Evolutionary conservation across 2,329 filamentous ascomycete genomes (phyloP), one percentile per base, ranked within the genome.

Genomic region (Microdochium nivale): DNA sequence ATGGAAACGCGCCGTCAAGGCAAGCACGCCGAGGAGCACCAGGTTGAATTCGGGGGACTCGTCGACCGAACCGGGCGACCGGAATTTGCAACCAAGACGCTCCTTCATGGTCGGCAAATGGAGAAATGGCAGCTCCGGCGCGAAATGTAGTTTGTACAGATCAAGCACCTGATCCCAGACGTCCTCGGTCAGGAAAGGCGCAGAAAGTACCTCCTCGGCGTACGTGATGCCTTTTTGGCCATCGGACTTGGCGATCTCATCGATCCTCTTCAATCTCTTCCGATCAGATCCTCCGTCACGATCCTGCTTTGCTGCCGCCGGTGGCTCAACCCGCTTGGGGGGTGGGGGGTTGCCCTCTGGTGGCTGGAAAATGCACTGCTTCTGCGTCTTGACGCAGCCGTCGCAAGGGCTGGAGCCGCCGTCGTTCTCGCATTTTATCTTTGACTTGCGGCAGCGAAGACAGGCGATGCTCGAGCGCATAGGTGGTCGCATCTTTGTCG

Each of bases 391-490:
- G 63, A 86, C 80, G 65, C 89, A 95, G 13, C 83, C 83, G 55
- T 87, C 82, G 71, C 89, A 95, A 16, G 80, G 81, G 16, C 82
- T 84, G 55, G 80, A 79, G 52, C 84, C 79, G 54, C 87, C 87
- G 58, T 80, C 79, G 69, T 94, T 94, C 67, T 89, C 83, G 71
- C 89, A 95, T 69, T 92, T 92, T 65, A 92, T 88, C 70, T 94
- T 95, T 65, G 87, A 90, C 60, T 82, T 81, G 53, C 54, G 79
- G 65, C 88, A 92, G 56, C 82, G 78, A 55, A 81, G 75, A 68
- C 88, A 94, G 48, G 88, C 88, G 63, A 92, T 89, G 62, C 85
- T 88, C 47, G 87, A 90, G 59, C 88, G 80, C 80, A 90, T 86
- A 32, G 75, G 75, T 13, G 71, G 67, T 52, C 73, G 70, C 60